Conservation (phyloP, 2,329 filamentous ascomycete genomes). For the Paramyrothecium roridum region DNA sequence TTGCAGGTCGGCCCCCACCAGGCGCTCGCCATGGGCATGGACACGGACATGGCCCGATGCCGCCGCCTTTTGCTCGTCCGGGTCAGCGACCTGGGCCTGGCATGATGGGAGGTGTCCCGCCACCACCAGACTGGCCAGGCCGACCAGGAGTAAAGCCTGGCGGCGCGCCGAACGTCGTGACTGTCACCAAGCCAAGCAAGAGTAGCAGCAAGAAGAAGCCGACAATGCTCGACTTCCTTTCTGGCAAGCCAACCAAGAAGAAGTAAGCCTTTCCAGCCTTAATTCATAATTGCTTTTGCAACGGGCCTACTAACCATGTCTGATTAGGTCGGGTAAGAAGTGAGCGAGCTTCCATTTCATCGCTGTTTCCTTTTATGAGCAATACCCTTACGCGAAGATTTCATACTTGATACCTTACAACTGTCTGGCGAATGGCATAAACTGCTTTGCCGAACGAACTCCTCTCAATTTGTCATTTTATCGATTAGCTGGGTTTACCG, state of each 20-base stretch:
- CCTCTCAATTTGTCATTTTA: constrained; percentile 6
- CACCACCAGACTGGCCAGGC: constrained; percentile 9
- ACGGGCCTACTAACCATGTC: constrained; percentile 4
- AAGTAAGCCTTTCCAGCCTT: constrained; percentile 17
- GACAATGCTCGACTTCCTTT: constrained; percentile 18
- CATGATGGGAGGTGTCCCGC: constrained; percentile 12
- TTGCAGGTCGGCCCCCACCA: constrained; percentile 14
- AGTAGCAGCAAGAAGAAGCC: constrained; percentile 19
- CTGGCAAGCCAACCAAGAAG: constrained; percentile 25
- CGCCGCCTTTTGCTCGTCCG: neutral
- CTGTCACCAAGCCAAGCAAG: constrained; percentile 13
- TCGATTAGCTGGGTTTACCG: neutral
- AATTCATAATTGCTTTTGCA: neutral
- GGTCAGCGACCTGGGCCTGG: neutral
- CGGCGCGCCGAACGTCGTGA: constrained; percentile 15
- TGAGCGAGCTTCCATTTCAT: constrained; percentile 4
- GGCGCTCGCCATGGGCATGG: constrained; percentile 8
- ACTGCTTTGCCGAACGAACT: neutral
- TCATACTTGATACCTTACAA: constrained; percentile 14
- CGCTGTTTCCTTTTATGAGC: constrained; percentile 4
- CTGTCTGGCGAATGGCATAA: neutral
- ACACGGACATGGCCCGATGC: neutral
- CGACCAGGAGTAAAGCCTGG: constrained; percentile 1
- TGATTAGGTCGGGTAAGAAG: constrained; percentile 17
- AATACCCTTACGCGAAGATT: constrained; percentile 8